These are phyloP conservation scores for Didymella arachidicola DNA, from an alignment of 2,329 filamentous ascomycete genomes.

Conservation along the genomic window DNA sequence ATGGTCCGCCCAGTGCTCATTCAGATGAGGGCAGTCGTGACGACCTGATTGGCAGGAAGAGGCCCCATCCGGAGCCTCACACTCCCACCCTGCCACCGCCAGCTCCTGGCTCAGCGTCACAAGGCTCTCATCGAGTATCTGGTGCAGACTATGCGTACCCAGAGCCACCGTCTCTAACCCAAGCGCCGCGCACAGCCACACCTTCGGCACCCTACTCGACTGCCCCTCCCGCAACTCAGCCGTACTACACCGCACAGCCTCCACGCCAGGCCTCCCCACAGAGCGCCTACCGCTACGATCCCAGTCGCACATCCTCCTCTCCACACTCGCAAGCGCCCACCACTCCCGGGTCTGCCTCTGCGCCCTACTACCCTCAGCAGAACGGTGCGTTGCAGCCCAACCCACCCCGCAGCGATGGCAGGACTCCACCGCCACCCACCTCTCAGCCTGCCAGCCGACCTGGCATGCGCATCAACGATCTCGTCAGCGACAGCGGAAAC, in stretches of 20 bases:
- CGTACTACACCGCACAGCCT: slow-evolving; percentile 52
- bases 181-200: slow-evolving; percentile 55
- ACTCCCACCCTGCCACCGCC: slow-evolving; percentile 60
- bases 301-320: slow-evolving; percentile 53
- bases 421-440: slow-evolving; percentile 51
- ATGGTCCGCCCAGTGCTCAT: slow-evolving; percentile 47
- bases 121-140: slow-evolving; percentile 49
- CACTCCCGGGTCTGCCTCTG: slow-evolving; percentile 44
- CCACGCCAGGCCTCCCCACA: slow-evolving; percentile 54
- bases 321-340: slow-evolving; percentile 52
- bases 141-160: slow-evolving; percentile 52
- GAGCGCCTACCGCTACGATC: slow-evolving; percentile 53
- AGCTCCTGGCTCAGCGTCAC: slow-evolving; percentile 54
- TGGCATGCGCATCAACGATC: slow-evolving; percentile 55
- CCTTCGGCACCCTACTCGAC: slow-evolving; percentile 52
- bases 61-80: slow-evolving; percentile 58
- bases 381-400: slow-evolving; percentile 45
- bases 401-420: slow-evolving; percentile 49
- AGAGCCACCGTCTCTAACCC: slow-evolving; percentile 55
- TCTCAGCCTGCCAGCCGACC: slow-evolving; percentile 44
- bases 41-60: slow-evolving; percentile 54
- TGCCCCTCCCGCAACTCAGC: slow-evolving; percentile 47
- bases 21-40: slow-evolving; percentile 52
- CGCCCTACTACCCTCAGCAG: slow-evolving; percentile 45
- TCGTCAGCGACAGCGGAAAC: slow-evolving; percentile 50